Percentiles rank a stretch among this genome's conserved stretches.
Conservation (phyloP, 2,329 filamentous ascomycete species). For the Microdochium trichocladiopsis region DNA sequence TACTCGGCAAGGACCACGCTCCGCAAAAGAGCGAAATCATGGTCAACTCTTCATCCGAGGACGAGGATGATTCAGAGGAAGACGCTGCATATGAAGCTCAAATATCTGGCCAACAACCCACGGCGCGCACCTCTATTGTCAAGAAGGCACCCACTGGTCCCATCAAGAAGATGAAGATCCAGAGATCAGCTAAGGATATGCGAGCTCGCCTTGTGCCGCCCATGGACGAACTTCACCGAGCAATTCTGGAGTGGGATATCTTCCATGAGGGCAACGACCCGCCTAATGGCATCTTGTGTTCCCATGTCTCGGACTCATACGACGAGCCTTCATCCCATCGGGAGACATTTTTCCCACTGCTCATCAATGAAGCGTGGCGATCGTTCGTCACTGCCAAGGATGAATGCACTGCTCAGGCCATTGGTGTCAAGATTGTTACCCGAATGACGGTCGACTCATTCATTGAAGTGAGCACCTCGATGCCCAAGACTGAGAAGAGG, state of each 20-base stretch:
- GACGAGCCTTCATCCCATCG: slow-evolving; percentile 73
- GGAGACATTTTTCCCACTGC: slow-evolving; percentile 79
- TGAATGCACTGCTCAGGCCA: slow-evolving; percentile 71
- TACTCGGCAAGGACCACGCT: slow-evolving; percentile 72
- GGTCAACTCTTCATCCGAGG: slow-evolving; percentile 76
- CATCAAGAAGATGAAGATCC: slow-evolving; percentile 74
- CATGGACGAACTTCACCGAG: slow-evolving; percentile 75
- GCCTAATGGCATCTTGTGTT: slow-evolving; percentile 67
- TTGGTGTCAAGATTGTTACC: slow-evolving; percentile 82
- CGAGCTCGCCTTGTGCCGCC: slow-evolving; percentile 86
- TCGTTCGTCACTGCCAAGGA: slow-evolving; percentile 86
- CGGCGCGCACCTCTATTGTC: slow-evolving; percentile 30
- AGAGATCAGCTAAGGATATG: slow-evolving; percentile 86
- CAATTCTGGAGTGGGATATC: slow-evolving; percentile 89
- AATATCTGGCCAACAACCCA: neutral
- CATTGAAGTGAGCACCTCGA: slow-evolving; percentile 80
- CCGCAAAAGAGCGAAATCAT: slow-evolving; percentile 78
- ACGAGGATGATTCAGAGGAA: slow-evolving; percentile 61
- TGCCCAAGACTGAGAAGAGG: slow-evolving; percentile 63
- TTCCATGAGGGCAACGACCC: slow-evolving; percentile 86
- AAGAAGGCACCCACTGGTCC: slow-evolving; percentile 53
- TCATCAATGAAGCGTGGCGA: slow-evolving; percentile 93
- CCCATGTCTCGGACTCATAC: slow-evolving; percentile 72
- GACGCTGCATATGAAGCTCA: slow-evolving; percentile 39
- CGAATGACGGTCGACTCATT: slow-evolving; percentile 89